Base-by-base conservation (phyloP, 1,284 basidiomycete genomes). In the Mycosarcoma maydis region DNA sequence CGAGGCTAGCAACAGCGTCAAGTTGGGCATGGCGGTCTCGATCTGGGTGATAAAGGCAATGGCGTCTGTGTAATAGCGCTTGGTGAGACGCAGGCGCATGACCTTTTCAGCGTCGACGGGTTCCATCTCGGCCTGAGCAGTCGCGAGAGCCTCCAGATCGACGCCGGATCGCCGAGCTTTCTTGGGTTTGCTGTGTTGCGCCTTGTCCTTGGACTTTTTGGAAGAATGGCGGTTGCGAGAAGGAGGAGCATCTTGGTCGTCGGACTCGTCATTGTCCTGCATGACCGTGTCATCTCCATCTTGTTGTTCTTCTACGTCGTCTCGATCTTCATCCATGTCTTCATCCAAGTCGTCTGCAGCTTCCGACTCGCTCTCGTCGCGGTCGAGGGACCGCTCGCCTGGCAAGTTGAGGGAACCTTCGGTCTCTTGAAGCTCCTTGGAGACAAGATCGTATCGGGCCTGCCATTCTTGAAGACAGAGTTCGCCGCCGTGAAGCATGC, bases 1-100 rank as follows among this genome's bases (percentile, higher is more conserved):
- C 32, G 91, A 92, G 0, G 92, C 93, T 32, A 98, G 86, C 6
- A 99, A 83, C 73, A 91, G 87, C 44, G 87, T 87, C 40, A 95
- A 85, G 0, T 86, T 87, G 14, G 90, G 88, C 84, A 93, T 89
- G 2, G 91, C 89, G n/a, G 58, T 66, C 78, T 96, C 92, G 46
- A 98, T 86, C 71, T 88, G 87, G 24, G 87, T 87, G 77, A 98
- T 94, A 82, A 98, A 98, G 52, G 84, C 85, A 38, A 97, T 85
- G 1, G 90, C 94, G 75, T 97, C 95, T 0, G 87, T 84, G 79
- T 91, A 94, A 84, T 94, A 97, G 73, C 90, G 90, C 83, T 91
- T 92, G 51, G 87, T 88, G 38, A 96, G 84, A n/a, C 89, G 87
- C 6, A 94, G 85, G 56, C 88, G 86, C 29, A 89, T 86, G 39